Conservation (phyloP, 2,329 filamentous ascomycete species). For the Colletotrichum karsti region DNA sequence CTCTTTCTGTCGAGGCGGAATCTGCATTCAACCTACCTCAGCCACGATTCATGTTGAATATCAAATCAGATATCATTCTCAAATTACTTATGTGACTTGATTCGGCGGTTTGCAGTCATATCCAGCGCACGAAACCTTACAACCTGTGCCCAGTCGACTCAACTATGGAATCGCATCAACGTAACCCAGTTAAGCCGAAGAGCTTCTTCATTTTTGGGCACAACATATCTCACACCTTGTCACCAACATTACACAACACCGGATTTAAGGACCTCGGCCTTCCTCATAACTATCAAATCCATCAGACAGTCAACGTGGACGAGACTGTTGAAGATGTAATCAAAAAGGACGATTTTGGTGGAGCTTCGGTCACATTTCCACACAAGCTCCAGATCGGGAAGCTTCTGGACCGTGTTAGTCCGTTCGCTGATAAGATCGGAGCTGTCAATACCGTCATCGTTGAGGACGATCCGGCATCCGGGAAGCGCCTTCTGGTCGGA, state of each 20-base stretch:
- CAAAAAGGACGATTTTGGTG: not conserved
- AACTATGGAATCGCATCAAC: too few species aligned
- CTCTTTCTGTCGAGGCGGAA: too few species aligned
- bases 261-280: conserved; percentile 1
- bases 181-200: too few species aligned
- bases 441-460: not conserved
- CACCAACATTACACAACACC: conserved; percentile 1
- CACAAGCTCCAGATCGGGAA: not conserved
- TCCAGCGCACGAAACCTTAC: too few species aligned
- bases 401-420: not conserved
- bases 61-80: too few species aligned
- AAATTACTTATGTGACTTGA: too few species aligned
- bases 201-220: conserved; percentile 9
- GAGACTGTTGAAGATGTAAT: not conserved
- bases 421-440: not conserved
- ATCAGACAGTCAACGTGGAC: conserved; percentile 6
- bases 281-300: not conserved
- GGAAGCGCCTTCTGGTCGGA: not conserved
- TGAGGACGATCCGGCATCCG: not conserved
- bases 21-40: too few species aligned
- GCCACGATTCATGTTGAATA: too few species aligned
- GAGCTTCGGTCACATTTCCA: not conserved
- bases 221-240: conserved; percentile 6
- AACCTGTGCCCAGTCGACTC: too few species aligned
- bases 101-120: too few species aligned